Evolutionary conservation across 345 rosid genomes (phyloP), one percentile per base, ranked within the genome.

Genomic region (Dovyalis caffra): DNA sequence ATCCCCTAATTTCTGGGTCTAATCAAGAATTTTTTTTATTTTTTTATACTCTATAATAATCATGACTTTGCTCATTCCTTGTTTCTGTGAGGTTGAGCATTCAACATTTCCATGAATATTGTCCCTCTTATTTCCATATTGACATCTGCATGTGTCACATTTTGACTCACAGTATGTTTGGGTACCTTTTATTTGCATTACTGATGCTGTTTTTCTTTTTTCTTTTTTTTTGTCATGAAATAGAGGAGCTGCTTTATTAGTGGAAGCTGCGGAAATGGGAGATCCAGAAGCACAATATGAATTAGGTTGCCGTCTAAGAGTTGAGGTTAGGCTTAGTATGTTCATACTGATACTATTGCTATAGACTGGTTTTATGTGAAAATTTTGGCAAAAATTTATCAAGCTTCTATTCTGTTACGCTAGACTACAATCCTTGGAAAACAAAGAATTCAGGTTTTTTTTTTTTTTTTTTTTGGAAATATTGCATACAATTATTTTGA

Each of bases 251-350:
- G 94, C 99, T 69, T 87, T 95, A 85, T 82, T 95, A 66, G 93
- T 92, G 20, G 98, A 95, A 85, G 95, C 99, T 83, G 98, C 96
- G 45, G 87, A 92, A 38, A 92, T 95, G 98, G 99, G 99, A 45
- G 85, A 95, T 86, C 85, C 95, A 32, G 94, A 95, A 70, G 98
- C 96, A 56, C 97, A 90, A 10, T 95, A 87, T 76, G 96, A 90
- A 76, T 78, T 95, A 72, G 97, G 94, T 51, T 90, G 99, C 77
- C 93, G 78, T 64, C 79, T 95, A 72, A 90, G 99, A 85, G 85
- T 91, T 15, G 92, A 90, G 92, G 98, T 93, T 61, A 77, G 88
- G n/a, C 73, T 76, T 61, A 35, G 11, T 37, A 21, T 58, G 29
- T 75, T 26, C 25, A 56, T 51, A 6, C 18, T 53, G 53, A n/a